phyloP scores from a whole-genome alignment of 192 early-diverging fungal genomes.

The Linnemannia schmuckeri region DNA sequence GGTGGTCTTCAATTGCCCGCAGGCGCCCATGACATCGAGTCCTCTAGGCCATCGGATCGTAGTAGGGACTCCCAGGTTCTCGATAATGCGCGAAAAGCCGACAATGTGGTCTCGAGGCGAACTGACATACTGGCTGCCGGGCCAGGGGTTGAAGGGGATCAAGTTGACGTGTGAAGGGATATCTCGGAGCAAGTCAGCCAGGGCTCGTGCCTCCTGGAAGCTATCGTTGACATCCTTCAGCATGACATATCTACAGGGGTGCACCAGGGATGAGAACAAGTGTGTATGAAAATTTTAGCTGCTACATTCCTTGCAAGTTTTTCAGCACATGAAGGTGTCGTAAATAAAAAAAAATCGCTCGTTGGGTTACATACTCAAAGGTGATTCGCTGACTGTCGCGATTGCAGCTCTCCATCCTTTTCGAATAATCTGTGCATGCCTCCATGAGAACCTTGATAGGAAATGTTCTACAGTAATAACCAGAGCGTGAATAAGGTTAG shows the following conservation, averaged over 20 bases:
- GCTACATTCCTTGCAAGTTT: neutral
- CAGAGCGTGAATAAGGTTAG: neutral
- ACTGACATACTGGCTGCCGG: conserved; percentile 76
- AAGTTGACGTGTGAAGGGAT: conserved; percentile 84
- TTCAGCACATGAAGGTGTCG: neutral
- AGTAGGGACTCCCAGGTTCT: conserved; percentile 64
- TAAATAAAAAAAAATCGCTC: neutral
- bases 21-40: conserved; percentile 86
- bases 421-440: conserved; percentile 75
- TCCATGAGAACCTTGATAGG: conserved; percentile 77
- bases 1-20: conserved; percentile 70
- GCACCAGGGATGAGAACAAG: neutral
- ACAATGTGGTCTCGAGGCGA: conserved; percentile 68
- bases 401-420: conserved; percentile 64
- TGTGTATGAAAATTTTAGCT: neutral
- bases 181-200: conserved; percentile 72
- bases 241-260: conserved; percentile 79
- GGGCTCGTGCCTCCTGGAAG: conserved; percentile 71
- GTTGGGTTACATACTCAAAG: conserved; percentile 74
- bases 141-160: conserved; percentile 92
- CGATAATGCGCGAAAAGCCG: conserved; percentile 67
- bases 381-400: conserved; percentile 76
- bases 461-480: conserved; percentile 65
- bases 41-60: conserved; percentile 75
- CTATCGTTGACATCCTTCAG: conserved; percentile 88